Evolutionary conservation across 768 basidiomycete species (phyloP).

Genomic region (Boletus pseudopeckii): DNA sequence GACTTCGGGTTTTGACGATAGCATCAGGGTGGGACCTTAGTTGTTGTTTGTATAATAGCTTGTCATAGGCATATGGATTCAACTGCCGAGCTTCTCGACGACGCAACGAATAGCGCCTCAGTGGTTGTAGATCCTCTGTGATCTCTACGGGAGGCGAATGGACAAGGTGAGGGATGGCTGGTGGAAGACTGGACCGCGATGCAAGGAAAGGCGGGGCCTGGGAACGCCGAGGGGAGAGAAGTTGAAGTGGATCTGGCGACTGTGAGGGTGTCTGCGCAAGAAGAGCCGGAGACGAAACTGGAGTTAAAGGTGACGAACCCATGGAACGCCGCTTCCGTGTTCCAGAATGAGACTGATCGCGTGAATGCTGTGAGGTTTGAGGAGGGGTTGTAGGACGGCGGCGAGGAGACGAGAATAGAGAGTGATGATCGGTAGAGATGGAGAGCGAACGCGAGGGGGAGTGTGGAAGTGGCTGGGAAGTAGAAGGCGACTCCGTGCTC

Average conservation of each 20-base stretch:
- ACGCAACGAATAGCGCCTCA: constrained; percentile 53
- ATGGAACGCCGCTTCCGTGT: background rate
- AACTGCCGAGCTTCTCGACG: constrained; percentile 52
- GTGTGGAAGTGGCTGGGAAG: background rate
- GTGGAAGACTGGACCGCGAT: constrained; percentile 1
- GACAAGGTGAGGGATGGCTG: background rate
- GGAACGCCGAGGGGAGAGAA: constrained; percentile 7
- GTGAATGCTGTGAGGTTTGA: constrained; percentile 12
- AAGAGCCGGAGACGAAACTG: constrained; percentile 14
- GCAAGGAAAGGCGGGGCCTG: background rate
- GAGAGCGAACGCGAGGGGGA: constrained; percentile 13
- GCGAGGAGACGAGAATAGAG: constrained; percentile 15
- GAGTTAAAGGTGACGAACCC: constrained; percentile 23
- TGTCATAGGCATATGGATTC: constrained; percentile 60
- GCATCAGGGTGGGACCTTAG: constrained; percentile 62
- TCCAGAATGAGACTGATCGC: background rate
- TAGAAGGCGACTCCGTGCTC: background rate
- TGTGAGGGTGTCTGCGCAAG: constrained; percentile 2
- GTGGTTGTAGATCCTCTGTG: constrained; percentile 16
- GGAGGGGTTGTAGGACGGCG: constrained; percentile 16
- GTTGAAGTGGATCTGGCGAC: constrained; percentile 25
- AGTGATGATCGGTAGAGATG: constrained; percentile 9
- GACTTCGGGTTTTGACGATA: constrained; percentile 50
- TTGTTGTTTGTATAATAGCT: constrained; percentile 46
- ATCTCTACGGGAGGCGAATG: constrained; percentile 7